phyloP scores from a whole-genome alignment of 495 filamentous ascomycete genomes.

The Xanthoparmelia taractica region DNA sequence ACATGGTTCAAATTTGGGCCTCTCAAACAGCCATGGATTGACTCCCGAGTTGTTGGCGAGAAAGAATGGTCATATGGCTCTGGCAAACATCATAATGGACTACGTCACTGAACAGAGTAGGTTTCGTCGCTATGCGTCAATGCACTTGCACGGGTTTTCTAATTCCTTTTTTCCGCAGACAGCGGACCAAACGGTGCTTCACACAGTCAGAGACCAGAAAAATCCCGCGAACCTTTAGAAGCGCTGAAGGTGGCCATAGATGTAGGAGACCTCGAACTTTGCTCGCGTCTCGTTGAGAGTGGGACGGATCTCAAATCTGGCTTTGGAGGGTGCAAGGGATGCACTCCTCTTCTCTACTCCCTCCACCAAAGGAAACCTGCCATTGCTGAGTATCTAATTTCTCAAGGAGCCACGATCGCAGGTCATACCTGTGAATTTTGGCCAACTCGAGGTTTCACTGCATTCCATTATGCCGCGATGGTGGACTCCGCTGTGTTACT shows the following conservation, averaged over 20 bases:
- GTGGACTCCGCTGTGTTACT: neutral
- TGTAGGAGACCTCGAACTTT: constrained; percentile 3
- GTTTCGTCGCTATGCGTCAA: neutral
- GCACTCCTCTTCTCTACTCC: constrained; percentile 12
- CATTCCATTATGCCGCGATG: constrained; percentile 2
- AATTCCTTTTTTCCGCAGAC: neutral
- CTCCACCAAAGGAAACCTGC: neutral
- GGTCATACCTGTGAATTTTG: neutral
- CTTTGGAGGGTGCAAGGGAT: neutral
- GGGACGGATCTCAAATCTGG: neutral
- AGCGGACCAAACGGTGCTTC: neutral
- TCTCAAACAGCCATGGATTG: neutral
- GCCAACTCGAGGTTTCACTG: neutral
- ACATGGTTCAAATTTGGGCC: neutral
- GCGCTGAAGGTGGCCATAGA: constrained; percentile 13
- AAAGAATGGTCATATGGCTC: neutral
- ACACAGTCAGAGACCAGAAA: neutral
- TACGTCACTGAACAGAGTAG: neutral
- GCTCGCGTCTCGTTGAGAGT: neutral
- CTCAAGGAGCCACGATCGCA: neutral
- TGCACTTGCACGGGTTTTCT: no score
- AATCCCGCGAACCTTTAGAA: neutral
- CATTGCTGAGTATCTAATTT: neutral
- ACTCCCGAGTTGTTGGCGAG: neutral
- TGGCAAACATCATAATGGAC: neutral